A percentile compares a stretch with the other conserved stretches of the same genome.
These are phyloP conservation scores for Tagetes patula DNA, from an alignment of 129 eudicot genomes.

Conservation along the genomic window DNA sequence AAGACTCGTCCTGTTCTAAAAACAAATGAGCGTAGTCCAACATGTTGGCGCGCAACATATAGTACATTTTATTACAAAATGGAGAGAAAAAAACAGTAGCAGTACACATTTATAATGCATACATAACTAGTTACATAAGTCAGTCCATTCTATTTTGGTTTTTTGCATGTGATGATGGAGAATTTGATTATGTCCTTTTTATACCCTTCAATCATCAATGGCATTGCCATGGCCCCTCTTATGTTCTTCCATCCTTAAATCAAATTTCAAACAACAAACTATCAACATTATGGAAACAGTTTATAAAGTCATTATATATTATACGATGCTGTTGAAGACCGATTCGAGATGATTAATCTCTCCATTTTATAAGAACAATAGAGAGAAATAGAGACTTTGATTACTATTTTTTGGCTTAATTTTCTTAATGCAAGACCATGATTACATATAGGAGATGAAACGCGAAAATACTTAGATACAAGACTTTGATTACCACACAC, in stretches of 20 bases:
- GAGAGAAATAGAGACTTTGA: no score
- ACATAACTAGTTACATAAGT: no score
- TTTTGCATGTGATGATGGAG: constrained; percentile 74
- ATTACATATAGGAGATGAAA: no score
- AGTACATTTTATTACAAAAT: not conserved
- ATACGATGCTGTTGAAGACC: not conserved
- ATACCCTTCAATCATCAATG: constrained; percentile 81
- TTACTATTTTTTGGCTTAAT: no score
- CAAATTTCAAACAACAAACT: not conserved
- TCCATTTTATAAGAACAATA: no score
- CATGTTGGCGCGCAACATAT: no score
- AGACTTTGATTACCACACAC: no score
- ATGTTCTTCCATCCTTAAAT: constrained; percentile 81
- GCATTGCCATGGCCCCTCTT: constrained; percentile 80
- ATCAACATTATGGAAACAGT: not conserved
- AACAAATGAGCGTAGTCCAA: no score
- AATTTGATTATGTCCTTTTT: constrained; percentile 72
- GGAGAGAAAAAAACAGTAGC: not conserved
- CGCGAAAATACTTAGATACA: no score
- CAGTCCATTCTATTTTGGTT: constrained; percentile 36
- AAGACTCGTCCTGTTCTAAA: constrained; percentile 10
- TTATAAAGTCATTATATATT: not conserved
- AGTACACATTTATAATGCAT: not conserved
- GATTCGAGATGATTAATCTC: no score
- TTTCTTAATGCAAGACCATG: no score